Evolutionary conservation across 176 grass and related monocot species (phyloP).

Genomic region (Oryza meridionalis): DNA sequence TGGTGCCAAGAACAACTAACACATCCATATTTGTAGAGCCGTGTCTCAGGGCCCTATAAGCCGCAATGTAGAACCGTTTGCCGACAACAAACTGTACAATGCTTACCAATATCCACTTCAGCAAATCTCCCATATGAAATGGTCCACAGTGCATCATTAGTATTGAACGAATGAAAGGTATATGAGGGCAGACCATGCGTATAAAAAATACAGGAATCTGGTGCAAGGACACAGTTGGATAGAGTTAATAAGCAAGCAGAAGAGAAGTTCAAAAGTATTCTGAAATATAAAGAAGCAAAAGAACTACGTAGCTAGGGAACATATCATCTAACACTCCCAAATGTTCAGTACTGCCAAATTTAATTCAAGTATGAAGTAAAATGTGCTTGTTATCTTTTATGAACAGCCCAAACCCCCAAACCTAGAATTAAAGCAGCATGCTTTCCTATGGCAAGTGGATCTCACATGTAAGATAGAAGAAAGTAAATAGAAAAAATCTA

Average conservation of each 20-base stretch:
- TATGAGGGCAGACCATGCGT: slow-evolving; percentile 78
- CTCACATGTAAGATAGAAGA: slow-evolving; percentile 33
- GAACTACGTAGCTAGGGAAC: slow-evolving; percentile 16
- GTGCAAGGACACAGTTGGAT: slow-evolving; percentile 37
- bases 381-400: not conserved
- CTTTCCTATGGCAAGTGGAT: not conserved
- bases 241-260: slow-evolving; percentile 33
- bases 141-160: slow-evolving; percentile 75
- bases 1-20: slow-evolving; percentile 90
- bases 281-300: not conserved
- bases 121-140: slow-evolving; percentile 76
- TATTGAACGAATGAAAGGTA: slow-evolving; percentile 68
- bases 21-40: slow-evolving; percentile 99
- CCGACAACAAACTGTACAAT: slow-evolving; percentile 92
- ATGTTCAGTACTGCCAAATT: slow-evolving; percentile 10
- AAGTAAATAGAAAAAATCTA: not conserved
- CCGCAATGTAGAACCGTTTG: slow-evolving; percentile 77
- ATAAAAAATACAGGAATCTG: slow-evolving; percentile 99
- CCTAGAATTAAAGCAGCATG: slow-evolving; percentile 12
- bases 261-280: not conserved
- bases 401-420: not conserved
- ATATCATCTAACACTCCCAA: not conserved
- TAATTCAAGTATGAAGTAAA: not conserved
- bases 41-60: slow-evolving; percentile 77
- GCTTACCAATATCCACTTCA: slow-evolving; percentile 87